These are phyloP conservation scores for Picea sitchensis DNA, from an alignment of 75 land plant genomes.

Conservation along the genomic window DNA sequence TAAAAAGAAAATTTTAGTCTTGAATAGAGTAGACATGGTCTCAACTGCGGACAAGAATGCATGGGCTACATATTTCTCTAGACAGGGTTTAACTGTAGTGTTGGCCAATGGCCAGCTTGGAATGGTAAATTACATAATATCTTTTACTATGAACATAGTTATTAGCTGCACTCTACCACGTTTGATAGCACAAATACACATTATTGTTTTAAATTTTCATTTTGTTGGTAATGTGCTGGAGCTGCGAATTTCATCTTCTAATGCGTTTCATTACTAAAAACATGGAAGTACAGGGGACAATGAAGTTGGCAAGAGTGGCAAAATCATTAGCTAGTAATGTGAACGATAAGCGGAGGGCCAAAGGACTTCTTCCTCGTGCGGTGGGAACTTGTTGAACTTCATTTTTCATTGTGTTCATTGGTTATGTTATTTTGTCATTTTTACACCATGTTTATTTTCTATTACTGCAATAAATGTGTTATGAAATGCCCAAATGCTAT, in stretches of 20 bases:
- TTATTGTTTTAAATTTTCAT: not conserved
- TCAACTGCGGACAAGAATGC: slow-evolving; percentile 81
- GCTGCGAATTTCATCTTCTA: not conserved
- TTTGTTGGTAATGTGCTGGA: not conserved
- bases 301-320: slow-evolving; percentile 81
- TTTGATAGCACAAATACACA: not conserved
- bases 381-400: slow-evolving; percentile 29
- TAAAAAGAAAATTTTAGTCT: slow-evolving; percentile 74
- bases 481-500: not conserved
- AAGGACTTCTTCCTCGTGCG: slow-evolving; percentile 94
- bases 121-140: slow-evolving; percentile 34
- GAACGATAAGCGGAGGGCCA: slow-evolving; percentile 72
- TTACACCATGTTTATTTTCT: not conserved
- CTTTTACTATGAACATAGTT: not conserved
- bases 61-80: slow-evolving; percentile 82
- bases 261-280: slow-evolving; percentile 2
- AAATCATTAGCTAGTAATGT: slow-evolving; percentile 66
- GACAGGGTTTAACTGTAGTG: slow-evolving; percentile 62
- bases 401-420: too few relatives aligned
- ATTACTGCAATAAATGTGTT: not conserved
- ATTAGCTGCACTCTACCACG: not conserved
- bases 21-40: slow-evolving; percentile 97
- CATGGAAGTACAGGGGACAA: slow-evolving; percentile 56
- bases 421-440: too few relatives aligned
- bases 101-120: slow-evolving; percentile 89